Evolutionary conservation across 441 rosid species (phyloP), one percentile per base, ranked within the genome.

Genomic region (Populus hybrid): DNA sequence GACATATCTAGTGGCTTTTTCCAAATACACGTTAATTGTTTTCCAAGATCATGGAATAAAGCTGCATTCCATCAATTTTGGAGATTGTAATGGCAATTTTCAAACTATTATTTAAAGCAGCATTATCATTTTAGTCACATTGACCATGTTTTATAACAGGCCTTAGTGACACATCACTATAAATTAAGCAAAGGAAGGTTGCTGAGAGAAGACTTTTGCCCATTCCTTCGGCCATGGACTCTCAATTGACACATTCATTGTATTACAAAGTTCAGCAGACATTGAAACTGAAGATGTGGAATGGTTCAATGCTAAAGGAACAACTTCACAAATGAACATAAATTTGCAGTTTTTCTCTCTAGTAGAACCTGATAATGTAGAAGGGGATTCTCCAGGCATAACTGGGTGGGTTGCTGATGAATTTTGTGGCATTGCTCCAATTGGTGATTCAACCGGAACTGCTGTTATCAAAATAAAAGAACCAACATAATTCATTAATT

Each of bases 291-390:
- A 21, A 21, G 28, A 73, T 69, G 21, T 67, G 71, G 16, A 72
- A 79, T 74, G 73, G 50, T 38, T 28, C 59, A 77, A 66, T 28
- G 28, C 73, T 20, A 42, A 66, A 72, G 9, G 34, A 34, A 61
- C 50, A 63, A 64, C 54, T 72, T 81, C 57, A 38, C 67, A 40
- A 14, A 75, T 76, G 75, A 30, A 54, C 14, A 69, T 20, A 30
- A 12, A 42, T 18, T n/a, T n/a, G 3, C 36, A 54, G 67, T 10
- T 54, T 2, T 50, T 73, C 65, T 36, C n/a, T 57, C 20, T 65
- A 72, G 24, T 36, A 59, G 78, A 82, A 93, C 94, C 94, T 85
- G 89, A 82, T 70, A 84, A 81, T 38, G 32, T 78, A 76, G 91
- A 73, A 23, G 89, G 91, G 16, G 93, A 42, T 73, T 79, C 77